Conservation (phyloP, 2,329 filamentous ascomycete species). For the Alternaria arbusti region DNA sequence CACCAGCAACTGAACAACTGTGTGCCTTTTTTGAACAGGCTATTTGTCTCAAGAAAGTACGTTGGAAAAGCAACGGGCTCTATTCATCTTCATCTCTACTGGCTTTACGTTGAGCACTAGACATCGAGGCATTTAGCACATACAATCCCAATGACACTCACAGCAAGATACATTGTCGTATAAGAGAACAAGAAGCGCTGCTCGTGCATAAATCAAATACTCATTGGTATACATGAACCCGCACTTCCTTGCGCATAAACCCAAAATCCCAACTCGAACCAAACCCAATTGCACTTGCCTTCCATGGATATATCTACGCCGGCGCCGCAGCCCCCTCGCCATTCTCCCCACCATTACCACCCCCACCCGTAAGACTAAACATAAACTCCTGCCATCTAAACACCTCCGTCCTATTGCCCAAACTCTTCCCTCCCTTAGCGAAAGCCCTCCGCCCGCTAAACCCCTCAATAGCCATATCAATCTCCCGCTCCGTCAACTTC, state of each 20-base stretch:
- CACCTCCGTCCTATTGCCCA: slow-evolving; percentile 73
- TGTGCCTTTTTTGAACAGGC: too few species aligned
- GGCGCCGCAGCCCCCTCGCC: slow-evolving; percentile 8
- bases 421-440: slow-evolving; percentile 62
- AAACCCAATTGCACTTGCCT: neutral
- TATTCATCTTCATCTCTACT: too few species aligned
- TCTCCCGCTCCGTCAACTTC: slow-evolving; percentile 60
- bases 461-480: slow-evolving; percentile 85
- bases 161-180: too few species aligned
- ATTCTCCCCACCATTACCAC: slow-evolving; percentile 31
- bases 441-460: slow-evolving; percentile 87
- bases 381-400: slow-evolving; percentile 96
- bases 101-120: too few species aligned
- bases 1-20: too few species aligned
- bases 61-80: too few species aligned
- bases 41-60: too few species aligned
- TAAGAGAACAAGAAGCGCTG: neutral
- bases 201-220: neutral
- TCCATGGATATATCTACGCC: neutral
- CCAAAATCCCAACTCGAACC: neutral
- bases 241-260: neutral
- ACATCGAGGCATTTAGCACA: too few species aligned
- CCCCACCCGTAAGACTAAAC: slow-evolving; percentile 52
- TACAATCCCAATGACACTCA: too few species aligned
- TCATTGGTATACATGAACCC: neutral